A percentile compares a stretch with the other conserved stretches of the same genome.
Evolutionary conservation across 257 asterid species (phyloP).

Genomic region (Penstemon eatonii): DNA sequence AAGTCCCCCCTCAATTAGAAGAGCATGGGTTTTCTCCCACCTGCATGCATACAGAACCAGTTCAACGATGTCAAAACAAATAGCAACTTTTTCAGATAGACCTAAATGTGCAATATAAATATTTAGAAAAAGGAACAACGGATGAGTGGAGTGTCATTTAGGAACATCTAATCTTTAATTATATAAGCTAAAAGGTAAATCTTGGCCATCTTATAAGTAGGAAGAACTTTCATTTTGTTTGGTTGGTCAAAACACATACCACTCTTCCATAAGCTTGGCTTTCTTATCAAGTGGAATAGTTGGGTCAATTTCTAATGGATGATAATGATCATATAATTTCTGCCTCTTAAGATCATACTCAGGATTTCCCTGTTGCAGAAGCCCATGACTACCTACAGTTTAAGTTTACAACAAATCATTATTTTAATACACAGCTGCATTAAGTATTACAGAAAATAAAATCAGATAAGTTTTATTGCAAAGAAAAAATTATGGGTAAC

Average conservation of each 20-base stretch:
- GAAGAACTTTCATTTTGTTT: slow-evolving; percentile 9
- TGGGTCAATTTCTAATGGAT: slow-evolving; percentile 85
- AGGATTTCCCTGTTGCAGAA: slow-evolving; percentile 75
- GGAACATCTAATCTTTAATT: slow-evolving; percentile 20
- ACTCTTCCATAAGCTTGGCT: slow-evolving; percentile 91
- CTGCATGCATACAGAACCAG: slow-evolving; percentile 43
- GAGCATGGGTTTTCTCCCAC: slow-evolving; percentile 92
- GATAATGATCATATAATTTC: slow-evolving; percentile 69
- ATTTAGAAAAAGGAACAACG: slow-evolving; percentile 12
- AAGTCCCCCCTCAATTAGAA: slow-evolving; percentile 90
- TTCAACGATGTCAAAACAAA: slow-evolving; percentile 21
- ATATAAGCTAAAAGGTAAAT: slow-evolving; percentile 4
- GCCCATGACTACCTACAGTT: slow-evolving; percentile 73
- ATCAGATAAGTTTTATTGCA: not conserved
- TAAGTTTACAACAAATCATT: slow-evolving; percentile 28
- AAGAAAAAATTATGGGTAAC: slow-evolving; percentile 23
- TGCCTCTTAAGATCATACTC: slow-evolving; percentile 83
- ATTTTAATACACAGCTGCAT: slow-evolving; percentile 19
- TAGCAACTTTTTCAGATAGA: slow-evolving; percentile 9
- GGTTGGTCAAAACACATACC: slow-evolving; percentile 51
- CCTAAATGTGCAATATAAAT: slow-evolving; percentile 8
- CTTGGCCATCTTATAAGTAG: slow-evolving; percentile 12
- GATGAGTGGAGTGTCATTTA: not conserved
- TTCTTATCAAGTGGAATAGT: slow-evolving; percentile 76
- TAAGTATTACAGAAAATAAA: slow-evolving; percentile 16